phyloP scores from a whole-genome alignment of 306 rosid species.

The Dryas octopetala region DNA sequence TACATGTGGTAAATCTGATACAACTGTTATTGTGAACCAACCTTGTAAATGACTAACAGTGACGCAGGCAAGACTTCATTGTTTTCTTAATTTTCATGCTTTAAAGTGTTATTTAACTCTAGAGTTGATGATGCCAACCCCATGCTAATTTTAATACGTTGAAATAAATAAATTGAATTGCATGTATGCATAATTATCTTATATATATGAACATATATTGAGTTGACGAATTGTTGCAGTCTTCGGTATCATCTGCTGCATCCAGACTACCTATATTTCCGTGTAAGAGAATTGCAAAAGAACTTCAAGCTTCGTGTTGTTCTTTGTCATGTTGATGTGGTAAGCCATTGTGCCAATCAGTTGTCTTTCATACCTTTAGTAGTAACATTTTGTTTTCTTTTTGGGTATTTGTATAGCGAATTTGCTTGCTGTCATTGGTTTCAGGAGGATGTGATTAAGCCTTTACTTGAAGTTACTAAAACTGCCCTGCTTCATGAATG shows the following conservation, averaged over 20 bases:
- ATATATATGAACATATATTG: constrained; percentile 16
- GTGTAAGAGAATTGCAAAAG: constrained; percentile 92
- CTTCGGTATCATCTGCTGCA: constrained; percentile 97
- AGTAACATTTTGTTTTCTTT: constrained; percentile 3
- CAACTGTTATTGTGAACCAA: neutral
- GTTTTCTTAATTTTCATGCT: constrained; percentile 12
- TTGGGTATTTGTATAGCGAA: constrained; percentile 9
- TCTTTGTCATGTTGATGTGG: constrained; percentile 96
- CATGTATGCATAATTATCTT: constrained; percentile 20
- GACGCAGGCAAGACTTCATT: neutral
- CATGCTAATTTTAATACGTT: neutral
- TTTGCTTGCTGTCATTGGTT: constrained; percentile 33
- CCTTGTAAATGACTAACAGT: neutral
- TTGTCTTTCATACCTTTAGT: constrained; percentile 10
- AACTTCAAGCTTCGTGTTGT: constrained; percentile 86
- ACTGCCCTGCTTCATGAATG: constrained; percentile 96
- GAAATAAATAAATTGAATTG: neutral
- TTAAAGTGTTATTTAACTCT: neutral
- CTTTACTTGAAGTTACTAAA: constrained; percentile 94
- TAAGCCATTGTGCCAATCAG: constrained; percentile 28
- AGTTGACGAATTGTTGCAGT: constrained; percentile 55
- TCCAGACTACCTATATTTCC: constrained; percentile 87
- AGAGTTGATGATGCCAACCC: constrained; percentile 2
- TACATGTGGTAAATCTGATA: neutral
- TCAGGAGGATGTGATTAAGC: constrained; percentile 93